A percentile compares a stretch with the other conserved stretches of the same genome.
Evolutionary conservation across 768 basidiomycete species (phyloP).

Genomic region (Phaffia tasmanica): DNA sequence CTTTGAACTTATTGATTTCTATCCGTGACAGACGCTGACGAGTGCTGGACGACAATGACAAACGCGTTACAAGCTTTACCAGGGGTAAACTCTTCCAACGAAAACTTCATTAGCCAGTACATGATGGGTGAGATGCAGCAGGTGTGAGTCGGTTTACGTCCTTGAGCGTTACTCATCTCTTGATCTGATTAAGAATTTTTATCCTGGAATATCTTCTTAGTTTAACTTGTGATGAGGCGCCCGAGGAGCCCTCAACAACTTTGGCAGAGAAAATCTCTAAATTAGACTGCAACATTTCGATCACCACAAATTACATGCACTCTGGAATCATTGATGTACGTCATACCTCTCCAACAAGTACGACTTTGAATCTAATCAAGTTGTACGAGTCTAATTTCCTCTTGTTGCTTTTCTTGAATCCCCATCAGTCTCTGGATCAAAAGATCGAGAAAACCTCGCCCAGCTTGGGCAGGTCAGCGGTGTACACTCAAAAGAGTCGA

Average conservation of each 20-base stretch:
- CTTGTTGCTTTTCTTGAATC: background rate
- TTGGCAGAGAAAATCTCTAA: constrained; percentile 67
- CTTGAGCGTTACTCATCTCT: background rate
- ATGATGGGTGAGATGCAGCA: constrained; percentile 66
- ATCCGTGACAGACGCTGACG: constrained; percentile 59
- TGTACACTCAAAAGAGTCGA: constrained; percentile 69
- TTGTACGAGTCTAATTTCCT: constrained; percentile 1
- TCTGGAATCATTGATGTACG: constrained; percentile 69
- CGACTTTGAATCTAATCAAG: constrained; percentile 5
- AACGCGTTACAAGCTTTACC: constrained; percentile 58
- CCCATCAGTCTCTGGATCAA: constrained; percentile 63
- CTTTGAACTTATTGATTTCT: background rate
- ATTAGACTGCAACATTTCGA: constrained; percentile 83
- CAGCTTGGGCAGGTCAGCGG: constrained; percentile 63
- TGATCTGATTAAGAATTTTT: background rate
- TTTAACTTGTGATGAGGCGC: constrained; percentile 66
- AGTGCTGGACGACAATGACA: constrained; percentile 69
- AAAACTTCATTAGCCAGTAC: constrained; percentile 66
- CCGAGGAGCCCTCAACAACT: constrained; percentile 60
- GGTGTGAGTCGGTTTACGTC: constrained; percentile 45
- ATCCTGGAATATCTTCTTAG: constrained; percentile 39
- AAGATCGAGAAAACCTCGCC: constrained; percentile 76
- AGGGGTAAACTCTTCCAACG: constrained; percentile 38
- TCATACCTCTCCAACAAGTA: constrained; percentile 12
- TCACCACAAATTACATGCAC: constrained; percentile 75